Percentiles rank a stretch among this genome's conserved stretches.
Conservation (phyloP, 164 flowering plant species). For the Magnolia kwangsiensis region DNA sequence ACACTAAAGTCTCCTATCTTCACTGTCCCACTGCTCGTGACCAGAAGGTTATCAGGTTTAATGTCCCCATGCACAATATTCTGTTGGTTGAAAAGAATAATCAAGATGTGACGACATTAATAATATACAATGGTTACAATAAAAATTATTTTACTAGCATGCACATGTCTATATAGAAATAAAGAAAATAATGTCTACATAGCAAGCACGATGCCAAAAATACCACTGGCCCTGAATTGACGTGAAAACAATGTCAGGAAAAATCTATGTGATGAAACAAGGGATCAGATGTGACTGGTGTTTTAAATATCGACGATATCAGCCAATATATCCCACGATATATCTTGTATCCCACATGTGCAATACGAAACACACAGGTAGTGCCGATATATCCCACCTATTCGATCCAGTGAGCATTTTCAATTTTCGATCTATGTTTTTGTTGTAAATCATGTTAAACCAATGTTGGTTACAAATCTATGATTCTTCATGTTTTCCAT, state of each 20-base stretch:
- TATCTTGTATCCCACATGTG: too few species aligned
- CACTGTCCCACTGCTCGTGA: constrained; percentile 70
- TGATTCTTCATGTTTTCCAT: too few species aligned
- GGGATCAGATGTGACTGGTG: background rate
- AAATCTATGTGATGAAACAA: background rate
- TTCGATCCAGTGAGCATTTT: too few species aligned
- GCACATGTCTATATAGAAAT: background rate
- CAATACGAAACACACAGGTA: too few species aligned
- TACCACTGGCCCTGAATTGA: background rate
- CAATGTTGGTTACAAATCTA: too few species aligned
- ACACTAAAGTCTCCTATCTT: constrained; percentile 97
- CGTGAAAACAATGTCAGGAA: background rate
- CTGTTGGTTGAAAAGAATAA: constrained; percentile 33
- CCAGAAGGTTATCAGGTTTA: constrained; percentile 90
- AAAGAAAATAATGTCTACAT: background rate
- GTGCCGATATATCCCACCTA: too few species aligned
- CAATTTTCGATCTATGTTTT: too few species aligned
- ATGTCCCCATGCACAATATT: constrained; percentile 95
- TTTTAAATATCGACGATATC: too few species aligned
- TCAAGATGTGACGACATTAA: background rate
- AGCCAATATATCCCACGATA: too few species aligned
- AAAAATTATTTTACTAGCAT: too few species aligned
- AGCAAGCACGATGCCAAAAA: background rate
- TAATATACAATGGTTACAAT: background rate
- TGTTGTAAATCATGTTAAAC: too few species aligned